These are phyloP conservation scores for Chaetothyriales sp. DNA, from an alignment of 2,329 filamentous ascomycete species.

Conservation along the genomic window DNA sequence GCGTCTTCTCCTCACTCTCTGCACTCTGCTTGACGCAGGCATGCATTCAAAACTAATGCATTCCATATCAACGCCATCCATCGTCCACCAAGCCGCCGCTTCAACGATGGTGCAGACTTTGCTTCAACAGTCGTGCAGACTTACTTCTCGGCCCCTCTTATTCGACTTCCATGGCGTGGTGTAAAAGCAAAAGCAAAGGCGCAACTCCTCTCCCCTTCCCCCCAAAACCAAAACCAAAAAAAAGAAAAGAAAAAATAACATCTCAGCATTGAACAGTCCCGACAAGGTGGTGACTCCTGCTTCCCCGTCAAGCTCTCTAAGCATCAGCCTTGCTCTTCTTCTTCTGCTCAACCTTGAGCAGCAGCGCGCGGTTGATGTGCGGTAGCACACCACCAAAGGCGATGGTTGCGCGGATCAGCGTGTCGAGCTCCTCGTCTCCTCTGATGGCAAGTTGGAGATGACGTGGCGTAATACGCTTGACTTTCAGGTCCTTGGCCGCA, in stretches of 20 bases:
- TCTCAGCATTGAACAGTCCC: background rate
- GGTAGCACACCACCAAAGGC: slow-evolving; percentile 96
- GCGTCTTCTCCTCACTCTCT: background rate
- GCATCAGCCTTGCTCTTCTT: slow-evolving; percentile 57
- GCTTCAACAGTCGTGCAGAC: background rate
- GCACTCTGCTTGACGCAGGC: background rate
- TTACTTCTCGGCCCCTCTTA: background rate
- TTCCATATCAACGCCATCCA: background rate
- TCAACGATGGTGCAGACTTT: background rate
- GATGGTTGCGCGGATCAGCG: slow-evolving; percentile 91
- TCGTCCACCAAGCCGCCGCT: background rate
- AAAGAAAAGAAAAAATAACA: background rate
- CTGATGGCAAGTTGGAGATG: slow-evolving; percentile 96
- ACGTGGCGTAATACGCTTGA: slow-evolving; percentile 98
- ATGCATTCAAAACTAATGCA: background rate
- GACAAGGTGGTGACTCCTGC: background rate
- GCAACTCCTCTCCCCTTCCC: too few relatives aligned
- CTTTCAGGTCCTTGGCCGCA: slow-evolving; percentile 97
- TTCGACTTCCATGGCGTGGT: background rate
- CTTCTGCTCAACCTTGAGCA: slow-evolving; percentile 95
- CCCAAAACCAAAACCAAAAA: too few relatives aligned
- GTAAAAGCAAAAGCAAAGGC: background rate
- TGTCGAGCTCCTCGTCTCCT: slow-evolving; percentile 96
- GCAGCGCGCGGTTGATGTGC: slow-evolving; percentile 93
- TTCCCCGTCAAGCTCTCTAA: background rate